A percentile compares a stretch with the other conserved stretches of the same genome.
Conservation (phyloP, 2,329 filamentous ascomycete genomes). For the Rhynchosporium graminicola region DNA sequence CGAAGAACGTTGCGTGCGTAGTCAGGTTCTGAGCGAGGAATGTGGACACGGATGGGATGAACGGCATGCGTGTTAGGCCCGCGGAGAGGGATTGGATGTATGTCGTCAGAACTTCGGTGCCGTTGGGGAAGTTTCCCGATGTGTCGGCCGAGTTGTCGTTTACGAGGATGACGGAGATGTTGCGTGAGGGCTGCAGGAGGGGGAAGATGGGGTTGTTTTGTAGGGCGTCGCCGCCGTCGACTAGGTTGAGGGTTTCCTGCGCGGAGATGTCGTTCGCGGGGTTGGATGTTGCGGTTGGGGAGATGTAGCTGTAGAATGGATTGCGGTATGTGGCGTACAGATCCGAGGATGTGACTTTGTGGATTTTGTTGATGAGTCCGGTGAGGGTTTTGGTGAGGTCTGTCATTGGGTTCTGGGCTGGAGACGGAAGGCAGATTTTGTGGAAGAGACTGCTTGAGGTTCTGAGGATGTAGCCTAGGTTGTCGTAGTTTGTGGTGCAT, state of each 20-base stretch:
- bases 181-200: conserved; percentile 49
- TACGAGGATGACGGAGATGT: conserved; percentile 64
- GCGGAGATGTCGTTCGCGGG: conserved; percentile 43
- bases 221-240: conserved; percentile 48
- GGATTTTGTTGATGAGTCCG: conserved; percentile 38
- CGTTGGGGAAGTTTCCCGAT: conserved; percentile 45
- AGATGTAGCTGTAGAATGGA: conserved; percentile 54
- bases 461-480: conserved; percentile 50
- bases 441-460: conserved; percentile 48
- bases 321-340: conserved; percentile 47
- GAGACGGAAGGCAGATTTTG: conserved; percentile 23
- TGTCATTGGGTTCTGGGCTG: conserved; percentile 26
- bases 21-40: conserved; percentile 41
- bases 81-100: conserved; percentile 29
- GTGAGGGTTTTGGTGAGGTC: conserved; percentile 33
- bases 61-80: conserved; percentile 45
- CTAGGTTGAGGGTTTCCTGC: conserved; percentile 43
- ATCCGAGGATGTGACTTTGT: conserved; percentile 39
- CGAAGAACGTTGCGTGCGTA: conserved; percentile 45
- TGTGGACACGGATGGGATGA: conserved; percentile 42
- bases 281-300: conserved; percentile 40
- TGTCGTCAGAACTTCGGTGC: conserved; percentile 43
- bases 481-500: conserved; percentile 51
- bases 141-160: conserved; percentile 67
- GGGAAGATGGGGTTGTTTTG: conserved; percentile 52